Evolutionary conservation across 2,329 filamentous ascomycete genomes (phyloP).

Genomic region (Macrophomina tecta): DNA sequence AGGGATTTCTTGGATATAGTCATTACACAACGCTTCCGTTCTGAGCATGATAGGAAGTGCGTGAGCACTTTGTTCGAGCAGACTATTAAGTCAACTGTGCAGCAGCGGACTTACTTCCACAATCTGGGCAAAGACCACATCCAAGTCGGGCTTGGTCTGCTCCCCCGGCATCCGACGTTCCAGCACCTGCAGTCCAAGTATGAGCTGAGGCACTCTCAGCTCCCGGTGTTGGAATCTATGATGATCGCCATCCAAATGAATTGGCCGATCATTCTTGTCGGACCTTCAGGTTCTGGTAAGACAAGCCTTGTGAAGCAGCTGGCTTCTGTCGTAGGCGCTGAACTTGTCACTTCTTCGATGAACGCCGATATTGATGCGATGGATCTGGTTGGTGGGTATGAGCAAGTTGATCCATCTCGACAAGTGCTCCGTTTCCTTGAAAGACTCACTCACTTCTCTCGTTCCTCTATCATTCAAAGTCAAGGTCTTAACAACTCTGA

Average conservation of each 20-base stretch:
- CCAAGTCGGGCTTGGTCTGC: constrained; percentile 79
- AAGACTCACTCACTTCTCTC: constrained; percentile 60
- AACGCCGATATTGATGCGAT: constrained; percentile 97
- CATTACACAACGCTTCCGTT: constrained; percentile 87
- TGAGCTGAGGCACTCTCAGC: constrained; percentile 53
- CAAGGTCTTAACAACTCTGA: not conserved
- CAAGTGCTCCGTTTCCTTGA: constrained; percentile 68
- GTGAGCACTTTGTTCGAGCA: constrained; percentile 69
- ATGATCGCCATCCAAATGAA: constrained; percentile 86
- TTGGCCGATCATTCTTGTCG: constrained; percentile 88
- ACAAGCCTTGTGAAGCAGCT: constrained; percentile 79
- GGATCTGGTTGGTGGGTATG: constrained; percentile 95
- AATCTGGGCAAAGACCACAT: constrained; percentile 69
- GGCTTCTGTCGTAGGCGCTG: constrained; percentile 77
- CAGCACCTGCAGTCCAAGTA: constrained; percentile 26
- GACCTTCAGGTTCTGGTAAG: constrained; percentile 85
- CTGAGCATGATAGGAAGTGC: constrained; percentile 67
- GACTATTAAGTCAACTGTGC: constrained; percentile 24
- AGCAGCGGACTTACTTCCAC: constrained; percentile 67
- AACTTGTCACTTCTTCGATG: constrained; percentile 81
- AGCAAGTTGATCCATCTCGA: constrained; percentile 85
- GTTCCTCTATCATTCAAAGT: constrained; percentile 49
- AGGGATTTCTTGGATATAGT: constrained; percentile 81
- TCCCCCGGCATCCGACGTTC: constrained; percentile 62
- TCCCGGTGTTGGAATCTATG: constrained; percentile 81